Percentiles rank a stretch among this genome's conserved stretches.
These are phyloP conservation scores for Chlorella sp. DNA, from an alignment of 139 green algal species.

Conservation along the genomic window DNA sequence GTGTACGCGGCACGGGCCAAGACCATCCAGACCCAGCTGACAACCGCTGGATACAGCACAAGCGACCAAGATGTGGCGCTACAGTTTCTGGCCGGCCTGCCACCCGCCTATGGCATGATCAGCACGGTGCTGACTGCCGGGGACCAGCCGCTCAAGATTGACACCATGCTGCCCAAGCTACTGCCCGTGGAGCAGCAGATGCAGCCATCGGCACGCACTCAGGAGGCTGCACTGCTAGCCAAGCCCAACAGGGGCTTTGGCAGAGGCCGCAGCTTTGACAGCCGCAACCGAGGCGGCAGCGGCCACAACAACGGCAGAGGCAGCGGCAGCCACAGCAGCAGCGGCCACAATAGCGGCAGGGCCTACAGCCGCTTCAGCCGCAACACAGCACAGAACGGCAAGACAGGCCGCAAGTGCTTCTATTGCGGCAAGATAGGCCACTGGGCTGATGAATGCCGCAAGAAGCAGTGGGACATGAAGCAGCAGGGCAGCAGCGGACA, in stretches of 20 bases:
- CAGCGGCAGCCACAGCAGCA: too few relatives aligned
- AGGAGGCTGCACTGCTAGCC: background rate
- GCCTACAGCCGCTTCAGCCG: too few relatives aligned
- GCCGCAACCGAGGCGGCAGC: background rate
- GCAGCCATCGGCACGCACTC: background rate
- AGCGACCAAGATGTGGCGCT: background rate
- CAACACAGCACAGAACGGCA: background rate
- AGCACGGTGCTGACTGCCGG: background rate
- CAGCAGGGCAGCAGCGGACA: background rate
- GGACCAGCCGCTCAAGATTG: background rate
- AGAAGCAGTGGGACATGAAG: background rate
- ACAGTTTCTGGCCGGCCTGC: background rate
- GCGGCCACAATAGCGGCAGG: too few relatives aligned
- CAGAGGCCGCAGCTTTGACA: background rate
- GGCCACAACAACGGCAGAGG: too few relatives aligned
- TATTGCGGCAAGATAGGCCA: conserved; percentile 1
- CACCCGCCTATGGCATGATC: conserved; percentile 4
- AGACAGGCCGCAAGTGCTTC: background rate
- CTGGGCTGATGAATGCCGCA: background rate
- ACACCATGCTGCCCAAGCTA: background rate
- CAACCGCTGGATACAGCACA: background rate
- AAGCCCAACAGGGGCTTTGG: background rate
- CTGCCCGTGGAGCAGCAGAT: background rate
- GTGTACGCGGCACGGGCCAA: conserved; percentile 6
- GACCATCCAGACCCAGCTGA: background rate